Evolutionary conservation across 331 rosid species (phyloP).

Genomic region (Acacia concinna): DNA sequence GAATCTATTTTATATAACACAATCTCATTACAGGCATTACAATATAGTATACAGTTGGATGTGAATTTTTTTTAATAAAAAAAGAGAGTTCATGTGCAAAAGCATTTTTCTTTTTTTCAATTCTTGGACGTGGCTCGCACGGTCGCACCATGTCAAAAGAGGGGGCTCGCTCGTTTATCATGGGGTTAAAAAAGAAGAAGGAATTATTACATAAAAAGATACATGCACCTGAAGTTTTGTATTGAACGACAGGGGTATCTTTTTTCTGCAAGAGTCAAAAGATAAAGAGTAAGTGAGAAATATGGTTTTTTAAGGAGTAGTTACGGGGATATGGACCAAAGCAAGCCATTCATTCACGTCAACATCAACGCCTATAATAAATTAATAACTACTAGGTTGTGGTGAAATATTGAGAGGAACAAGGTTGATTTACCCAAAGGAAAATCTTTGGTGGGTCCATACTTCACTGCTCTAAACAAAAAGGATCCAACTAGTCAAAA

Average conservation of each 20-base stretch:
- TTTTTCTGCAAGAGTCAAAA: not conserved
- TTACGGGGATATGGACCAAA: conserved; percentile 1
- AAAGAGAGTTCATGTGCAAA: not conserved
- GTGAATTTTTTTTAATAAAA: not conserved
- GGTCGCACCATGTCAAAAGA: not conserved
- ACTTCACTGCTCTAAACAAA: conserved; percentile 1
- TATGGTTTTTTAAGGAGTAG: conserved; percentile 6
- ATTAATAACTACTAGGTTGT: not conserved
- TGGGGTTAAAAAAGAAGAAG: not conserved
- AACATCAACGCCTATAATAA: conserved; percentile 11
- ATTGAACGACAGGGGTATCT: not conserved
- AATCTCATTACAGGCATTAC: not conserved
- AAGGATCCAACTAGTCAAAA: not conserved
- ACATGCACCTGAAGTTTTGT: not conserved
- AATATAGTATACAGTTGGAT: not conserved
- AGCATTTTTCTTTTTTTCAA: not conserved
- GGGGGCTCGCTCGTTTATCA: not conserved
- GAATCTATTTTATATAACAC: not conserved
- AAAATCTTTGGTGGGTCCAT: not conserved
- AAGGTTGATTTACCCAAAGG: conserved; percentile 15
- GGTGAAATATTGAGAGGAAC: not conserved
- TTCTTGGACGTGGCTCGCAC: not conserved
- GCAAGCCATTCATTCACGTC: not conserved
- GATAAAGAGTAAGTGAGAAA: not conserved
- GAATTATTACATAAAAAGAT: not conserved